Evolutionary conservation across 2,329 filamentous ascomycete species (phyloP).

Genomic region (Aaosphaeria pasadenensis): DNA sequence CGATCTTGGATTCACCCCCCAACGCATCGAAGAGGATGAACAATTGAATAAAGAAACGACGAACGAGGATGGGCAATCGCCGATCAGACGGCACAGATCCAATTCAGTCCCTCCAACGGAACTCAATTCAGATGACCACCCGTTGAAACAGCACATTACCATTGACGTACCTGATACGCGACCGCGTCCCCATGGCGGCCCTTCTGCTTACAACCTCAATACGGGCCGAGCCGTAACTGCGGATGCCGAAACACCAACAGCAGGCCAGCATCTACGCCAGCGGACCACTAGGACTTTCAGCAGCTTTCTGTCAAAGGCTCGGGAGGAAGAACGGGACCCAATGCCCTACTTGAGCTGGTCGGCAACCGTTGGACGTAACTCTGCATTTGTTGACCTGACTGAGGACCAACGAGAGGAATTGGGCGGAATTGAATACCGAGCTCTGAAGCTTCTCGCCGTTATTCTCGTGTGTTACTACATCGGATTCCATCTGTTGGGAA

Average conservation of each 20-base stretch:
- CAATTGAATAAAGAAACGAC: constrained; percentile 16
- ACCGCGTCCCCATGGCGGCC: constrained; percentile 19
- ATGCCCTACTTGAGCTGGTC: constrained; percentile 94
- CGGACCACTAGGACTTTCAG: constrained; percentile 53
- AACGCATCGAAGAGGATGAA: constrained; percentile 48
- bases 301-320: constrained; percentile 57
- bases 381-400: constrained; percentile 81
- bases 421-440: constrained; percentile 93
- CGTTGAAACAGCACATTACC: constrained; percentile 56
- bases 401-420: constrained; percentile 92
- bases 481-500: constrained; percentile 74
- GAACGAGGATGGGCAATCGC: constrained; percentile 14
- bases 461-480: constrained; percentile 79
- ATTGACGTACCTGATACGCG: constrained; percentile 61
- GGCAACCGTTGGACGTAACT: constrained; percentile 89
- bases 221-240: constrained; percentile 9
- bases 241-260: constrained; percentile 7
- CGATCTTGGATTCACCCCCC: constrained; percentile 74
- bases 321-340: constrained; percentile 48
- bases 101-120: constrained; percentile 25
- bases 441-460: constrained; percentile 78
- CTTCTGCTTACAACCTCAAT: constrained; percentile 30
- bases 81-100: constrained; percentile 14
- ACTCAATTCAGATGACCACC: constrained; percentile 38
- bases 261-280: constrained; percentile 18